A percentile compares a stretch with the other conserved stretches of the same genome.
These are phyloP conservation scores for Kluyveromyces aestuarii DNA, from an alignment of 805 yeast genomes.

Conservation along the genomic window DNA sequence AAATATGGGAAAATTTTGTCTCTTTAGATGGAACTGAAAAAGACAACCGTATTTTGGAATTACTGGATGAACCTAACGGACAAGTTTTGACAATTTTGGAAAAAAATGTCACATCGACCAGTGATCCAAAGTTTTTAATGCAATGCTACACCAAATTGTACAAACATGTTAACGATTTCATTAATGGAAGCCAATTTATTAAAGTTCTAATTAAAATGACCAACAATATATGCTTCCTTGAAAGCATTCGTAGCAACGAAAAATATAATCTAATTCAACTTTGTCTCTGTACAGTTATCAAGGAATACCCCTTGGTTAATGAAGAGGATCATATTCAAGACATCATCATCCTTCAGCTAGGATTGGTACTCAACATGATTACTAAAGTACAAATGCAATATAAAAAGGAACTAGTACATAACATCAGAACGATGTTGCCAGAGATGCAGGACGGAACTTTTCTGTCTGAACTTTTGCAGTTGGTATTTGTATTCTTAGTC, in stretches of 20 bases:
- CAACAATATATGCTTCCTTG: constrained; percentile 4
- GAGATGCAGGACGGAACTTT: background rate
- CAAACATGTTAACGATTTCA: background rate
- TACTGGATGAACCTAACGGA: background rate
- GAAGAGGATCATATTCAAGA: background rate
- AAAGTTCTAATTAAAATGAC: constrained; percentile 20
- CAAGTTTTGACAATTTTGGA: background rate
- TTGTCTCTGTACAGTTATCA: background rate
- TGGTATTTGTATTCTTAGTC: background rate
- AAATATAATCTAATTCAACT: background rate
- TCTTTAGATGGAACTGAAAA: background rate
- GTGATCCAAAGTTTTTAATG: background rate
- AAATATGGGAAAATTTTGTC: constrained; percentile 3
- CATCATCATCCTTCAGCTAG: constrained; percentile 5
- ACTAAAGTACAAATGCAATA: background rate
- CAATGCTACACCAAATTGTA: background rate
- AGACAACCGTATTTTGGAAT: background rate
- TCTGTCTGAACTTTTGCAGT: background rate
- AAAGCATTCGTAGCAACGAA: background rate
- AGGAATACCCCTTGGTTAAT: background rate
- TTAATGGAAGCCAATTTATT: constrained; percentile 3
- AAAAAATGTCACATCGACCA: background rate
- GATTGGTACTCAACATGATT: constrained; percentile 4
- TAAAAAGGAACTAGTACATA: background rate
- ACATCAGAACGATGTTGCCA: background rate